Base-by-base conservation (phyloP, 2,329 filamentous ascomycete genomes). In the Leptographium procerum region DNA sequence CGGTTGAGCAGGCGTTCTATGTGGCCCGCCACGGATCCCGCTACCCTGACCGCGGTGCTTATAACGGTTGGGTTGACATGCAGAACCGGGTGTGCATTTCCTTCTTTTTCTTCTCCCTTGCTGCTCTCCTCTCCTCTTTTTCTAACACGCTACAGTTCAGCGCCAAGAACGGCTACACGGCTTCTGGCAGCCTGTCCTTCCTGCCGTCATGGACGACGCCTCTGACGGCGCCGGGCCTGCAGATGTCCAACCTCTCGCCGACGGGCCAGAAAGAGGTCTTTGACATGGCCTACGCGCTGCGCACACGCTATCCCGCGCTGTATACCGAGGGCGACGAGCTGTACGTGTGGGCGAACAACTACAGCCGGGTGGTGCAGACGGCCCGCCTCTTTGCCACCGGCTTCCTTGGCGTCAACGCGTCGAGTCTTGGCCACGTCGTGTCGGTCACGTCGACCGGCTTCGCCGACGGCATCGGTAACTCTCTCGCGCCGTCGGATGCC, bases 291-390 rank as follows among this genome's bases (percentile, higher is more conserved):
- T 79, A 81, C 58, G 71, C 71, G 3, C 71, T 82, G 55, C 69
- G 77, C 48, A 78, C 73, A 1, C 72, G 74, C 14, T 78, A 78
- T 58, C 74, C 76, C 0, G 68, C 77, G 43, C 73, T 86, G 22
- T 80, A 81, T 63, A 64, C 66, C 1, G 73, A 77, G 55, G 75
- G 76, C 8, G 71, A 76, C 6, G 66, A 72, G 10, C 85, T 86
- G 64, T 72, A 78, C 10, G 77, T 84, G 8, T 88, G 82, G 81
- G 77, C 82, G 22, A 88, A 87, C 66, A 80, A 83, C 64, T 87
- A 87, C 67, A 78, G 80, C 7, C 77, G 82, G 7, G 82, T 85
- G 0, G 71, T 86, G 13, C 80, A 86, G 66, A 84, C 82, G 2
- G 83, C 83, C 1, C 73, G 79, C 56, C 74, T 82, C 52, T 87